phyloP scores from a whole-genome alignment of 768 basidiomycete genomes.

The Amylocystis lapponica region DNA sequence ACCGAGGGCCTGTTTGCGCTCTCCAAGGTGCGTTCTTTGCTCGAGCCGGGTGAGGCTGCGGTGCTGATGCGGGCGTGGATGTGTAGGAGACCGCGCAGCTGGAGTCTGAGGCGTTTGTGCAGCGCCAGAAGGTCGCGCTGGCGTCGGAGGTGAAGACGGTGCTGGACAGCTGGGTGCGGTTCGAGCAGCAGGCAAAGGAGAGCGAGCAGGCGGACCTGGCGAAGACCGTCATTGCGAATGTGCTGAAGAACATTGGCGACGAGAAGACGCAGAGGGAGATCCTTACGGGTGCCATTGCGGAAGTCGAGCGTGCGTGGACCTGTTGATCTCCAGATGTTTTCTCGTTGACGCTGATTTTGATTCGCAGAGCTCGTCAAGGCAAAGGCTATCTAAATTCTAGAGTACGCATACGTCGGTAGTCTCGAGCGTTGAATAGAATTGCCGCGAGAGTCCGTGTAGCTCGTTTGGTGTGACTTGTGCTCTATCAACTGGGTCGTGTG shows the following conservation, averaged over 20 bases:
- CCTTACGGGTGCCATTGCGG: constrained; percentile 68
- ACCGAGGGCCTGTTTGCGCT: constrained; percentile 88
- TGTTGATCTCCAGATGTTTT: constrained; percentile 3
- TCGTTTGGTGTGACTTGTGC: too few relatives aligned
- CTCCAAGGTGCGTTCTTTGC: constrained; percentile 76
- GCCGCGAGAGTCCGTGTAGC: too few relatives aligned
- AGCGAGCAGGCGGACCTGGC: constrained; percentile 92
- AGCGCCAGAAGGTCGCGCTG: constrained; percentile 82
- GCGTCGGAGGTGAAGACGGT: constrained; percentile 89
- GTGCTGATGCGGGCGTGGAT: background rate
- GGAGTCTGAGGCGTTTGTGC: constrained; percentile 86
- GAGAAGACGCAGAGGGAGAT: constrained; percentile 89
- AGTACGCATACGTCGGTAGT: too few relatives aligned
- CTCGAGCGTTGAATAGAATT: too few relatives aligned
- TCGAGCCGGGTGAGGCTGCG: too few relatives aligned
- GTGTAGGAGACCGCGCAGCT: constrained; percentile 83
- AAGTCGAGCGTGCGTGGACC: constrained; percentile 85
- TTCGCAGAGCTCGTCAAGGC: constrained; percentile 86
- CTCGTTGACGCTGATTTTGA: too few relatives aligned
- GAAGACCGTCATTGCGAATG: constrained; percentile 82
- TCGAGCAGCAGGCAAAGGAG: constrained; percentile 95
- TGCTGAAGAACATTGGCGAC: constrained; percentile 75
- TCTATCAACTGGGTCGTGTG: too few relatives aligned
- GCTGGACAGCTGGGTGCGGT: constrained; percentile 97
- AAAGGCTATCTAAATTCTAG: constrained; percentile 80